Evolutionary conservation across 2,329 filamentous ascomycete genomes (phyloP).

Genomic region (Niveomyces coronatus): DNA sequence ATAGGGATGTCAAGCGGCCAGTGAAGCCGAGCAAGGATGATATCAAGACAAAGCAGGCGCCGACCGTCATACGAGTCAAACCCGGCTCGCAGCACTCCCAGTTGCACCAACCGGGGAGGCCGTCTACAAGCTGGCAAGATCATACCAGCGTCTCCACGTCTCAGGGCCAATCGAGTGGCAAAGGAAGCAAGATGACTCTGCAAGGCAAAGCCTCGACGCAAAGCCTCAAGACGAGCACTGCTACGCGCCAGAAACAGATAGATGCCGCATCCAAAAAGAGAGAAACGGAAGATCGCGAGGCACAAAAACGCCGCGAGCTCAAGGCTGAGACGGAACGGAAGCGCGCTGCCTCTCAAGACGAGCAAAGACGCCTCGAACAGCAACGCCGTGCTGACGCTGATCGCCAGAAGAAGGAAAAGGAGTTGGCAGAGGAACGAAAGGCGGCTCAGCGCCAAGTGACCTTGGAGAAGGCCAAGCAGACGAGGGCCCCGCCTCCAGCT

Average conservation of each 20-base stretch:
- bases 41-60: slow-evolving; percentile 53
- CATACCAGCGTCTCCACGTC: slow-evolving; percentile 19
- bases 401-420: slow-evolving; percentile 49
- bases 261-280: slow-evolving; percentile 72
- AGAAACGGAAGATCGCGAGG: slow-evolving; percentile 74
- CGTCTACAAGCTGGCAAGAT: slow-evolving; percentile 48
- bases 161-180: slow-evolving; percentile 42
- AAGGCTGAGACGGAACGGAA: slow-evolving; percentile 76
- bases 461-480: slow-evolving; percentile 56
- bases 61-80: slow-evolving; percentile 61
- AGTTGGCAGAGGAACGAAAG: slow-evolving; percentile 56
- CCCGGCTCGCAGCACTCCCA: slow-evolving; percentile 52
- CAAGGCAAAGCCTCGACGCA: slow-evolving; percentile 45
- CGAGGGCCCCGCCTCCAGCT: slow-evolving; percentile 50
- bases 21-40: slow-evolving; percentile 52
- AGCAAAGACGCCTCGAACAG: slow-evolving; percentile 50
- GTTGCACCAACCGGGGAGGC: slow-evolving; percentile 45
- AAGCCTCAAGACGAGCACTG: slow-evolving; percentile 55
- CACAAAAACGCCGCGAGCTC: slow-evolving; percentile 67
- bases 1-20: slow-evolving; percentile 47
- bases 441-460: slow-evolving; percentile 51
- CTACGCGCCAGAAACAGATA: slow-evolving; percentile 58
- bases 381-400: slow-evolving; percentile 51
- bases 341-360: slow-evolving; percentile 54
- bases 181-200: slow-evolving; percentile 56